phyloP scores from a whole-genome alignment of 2,329 filamentous ascomycete species.

The Botrytis byssoidea region DNA sequence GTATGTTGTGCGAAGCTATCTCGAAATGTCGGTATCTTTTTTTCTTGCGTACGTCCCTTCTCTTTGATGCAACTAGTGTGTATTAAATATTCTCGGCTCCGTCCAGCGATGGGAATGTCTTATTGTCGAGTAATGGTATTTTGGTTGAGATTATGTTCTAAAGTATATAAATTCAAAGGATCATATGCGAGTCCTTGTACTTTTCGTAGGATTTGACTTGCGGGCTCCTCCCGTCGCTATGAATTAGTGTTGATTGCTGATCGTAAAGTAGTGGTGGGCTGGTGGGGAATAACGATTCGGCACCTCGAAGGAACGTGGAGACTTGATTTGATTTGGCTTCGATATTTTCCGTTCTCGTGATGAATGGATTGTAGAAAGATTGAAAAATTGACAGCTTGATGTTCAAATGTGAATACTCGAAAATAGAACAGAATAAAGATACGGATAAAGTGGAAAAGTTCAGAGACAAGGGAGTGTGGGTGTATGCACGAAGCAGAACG shows the following conservation, averaged over 20 bases:
- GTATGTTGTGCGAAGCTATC: conserved; percentile 18
- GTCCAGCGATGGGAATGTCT: conserved; percentile 18
- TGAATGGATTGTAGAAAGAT: neutral
- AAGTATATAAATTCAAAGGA: conserved; percentile 9
- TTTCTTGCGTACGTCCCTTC: neutral
- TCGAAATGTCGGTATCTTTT: conserved; percentile 13
- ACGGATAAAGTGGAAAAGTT: neutral
- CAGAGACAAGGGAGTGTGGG: conserved; percentile 18
- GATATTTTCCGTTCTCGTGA: conserved; percentile 19
- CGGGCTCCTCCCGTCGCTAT: conserved; percentile 14
- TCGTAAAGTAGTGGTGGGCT: conserved; percentile 1
- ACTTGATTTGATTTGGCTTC: neutral
- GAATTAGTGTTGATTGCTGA: conserved; percentile 19
- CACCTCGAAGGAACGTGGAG: conserved; percentile 15
- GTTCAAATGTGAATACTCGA: neutral
- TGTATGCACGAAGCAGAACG: conserved; percentile 17
- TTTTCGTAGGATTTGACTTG: conserved; percentile 6
- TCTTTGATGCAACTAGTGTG: conserved; percentile 16
- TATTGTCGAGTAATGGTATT: conserved; percentile 1
- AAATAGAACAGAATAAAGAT: neutral
- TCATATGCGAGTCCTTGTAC: neutral
- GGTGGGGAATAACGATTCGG: neutral
- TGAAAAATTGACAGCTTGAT: conserved; percentile 12
- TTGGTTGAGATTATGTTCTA: conserved; percentile 12
- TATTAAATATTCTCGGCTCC: conserved; percentile 14